phyloP scores from a whole-genome alignment of 1,284 basidiomycete genomes.

The Microbotryomycetes sp. region DNA sequence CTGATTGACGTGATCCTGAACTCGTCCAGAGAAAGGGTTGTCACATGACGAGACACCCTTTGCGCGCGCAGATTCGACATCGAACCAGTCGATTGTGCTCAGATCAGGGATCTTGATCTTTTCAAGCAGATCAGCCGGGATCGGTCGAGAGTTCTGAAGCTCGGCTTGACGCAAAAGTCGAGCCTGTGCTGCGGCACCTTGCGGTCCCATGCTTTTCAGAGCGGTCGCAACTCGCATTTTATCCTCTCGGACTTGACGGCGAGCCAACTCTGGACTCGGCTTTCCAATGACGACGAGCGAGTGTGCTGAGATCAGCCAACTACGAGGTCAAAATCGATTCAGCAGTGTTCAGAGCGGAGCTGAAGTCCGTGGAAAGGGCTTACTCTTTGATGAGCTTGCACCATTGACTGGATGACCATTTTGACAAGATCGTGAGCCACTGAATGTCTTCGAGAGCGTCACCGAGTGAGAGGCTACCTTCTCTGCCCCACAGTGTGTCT shows the following conservation, averaged over 20 bases:
- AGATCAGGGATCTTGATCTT: conserved; percentile 80
- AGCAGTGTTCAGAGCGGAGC: not conserved
- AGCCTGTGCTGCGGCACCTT: conserved; percentile 66
- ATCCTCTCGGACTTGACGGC: conserved; percentile 72
- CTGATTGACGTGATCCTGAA: conserved; percentile 60
- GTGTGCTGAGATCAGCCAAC: conserved; percentile 67
- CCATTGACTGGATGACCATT: conserved; percentile 75
- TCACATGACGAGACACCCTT: conserved; percentile 36
- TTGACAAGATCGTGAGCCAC: conserved; percentile 39
- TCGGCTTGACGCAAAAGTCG: conserved; percentile 71
- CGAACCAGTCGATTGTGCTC: conserved; percentile 85
- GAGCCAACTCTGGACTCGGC: conserved; percentile 73
- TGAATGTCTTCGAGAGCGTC: conserved; percentile 55
- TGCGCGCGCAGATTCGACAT: conserved; percentile 60
- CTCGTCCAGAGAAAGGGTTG: conserved; percentile 33
- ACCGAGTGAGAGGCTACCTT: conserved; percentile 71
- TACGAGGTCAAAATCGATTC: conserved; percentile 38
- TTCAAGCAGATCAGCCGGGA: conserved; percentile 67
- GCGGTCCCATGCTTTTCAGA: conserved; percentile 63
- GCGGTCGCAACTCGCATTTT: conserved; percentile 68
- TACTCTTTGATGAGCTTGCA: conserved; percentile 65
- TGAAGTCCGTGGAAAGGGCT: no score
- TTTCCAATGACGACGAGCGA: conserved; percentile 70
- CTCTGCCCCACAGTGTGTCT: conserved; percentile 83
- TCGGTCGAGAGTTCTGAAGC: conserved; percentile 71